Evolutionary conservation across 2,329 filamentous ascomycete genomes (phyloP).

Genomic region (Claviceps africana): DNA sequence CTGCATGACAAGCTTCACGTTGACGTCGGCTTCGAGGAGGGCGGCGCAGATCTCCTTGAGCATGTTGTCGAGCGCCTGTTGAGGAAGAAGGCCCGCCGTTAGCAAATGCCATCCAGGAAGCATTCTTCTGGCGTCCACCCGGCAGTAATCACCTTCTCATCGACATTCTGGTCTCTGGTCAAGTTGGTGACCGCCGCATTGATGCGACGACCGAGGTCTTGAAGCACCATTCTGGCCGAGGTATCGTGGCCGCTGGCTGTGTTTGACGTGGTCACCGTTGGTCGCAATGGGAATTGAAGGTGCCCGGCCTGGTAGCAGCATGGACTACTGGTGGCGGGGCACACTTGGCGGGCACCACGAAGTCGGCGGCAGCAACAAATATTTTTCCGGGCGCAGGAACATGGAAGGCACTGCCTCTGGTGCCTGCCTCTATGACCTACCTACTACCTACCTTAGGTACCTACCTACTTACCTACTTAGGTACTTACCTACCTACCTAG

Average conservation of each 20-base stretch:
- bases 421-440: too few relatives aligned
- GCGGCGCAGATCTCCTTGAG: conserved; percentile 96
- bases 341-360: not conserved
- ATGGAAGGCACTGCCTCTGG: too few relatives aligned
- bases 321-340: too few relatives aligned
- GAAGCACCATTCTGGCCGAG: conserved; percentile 66
- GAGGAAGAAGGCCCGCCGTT: not conserved
- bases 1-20: conserved; percentile 80
- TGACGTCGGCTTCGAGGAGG: conserved; percentile 92
- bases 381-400: not conserved
- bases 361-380: not conserved
- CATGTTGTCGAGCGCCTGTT: conserved; percentile 87
- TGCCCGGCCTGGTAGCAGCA: too few relatives aligned
- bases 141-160: conserved; percentile 64
- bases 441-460: too few relatives aligned
- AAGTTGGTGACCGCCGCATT: conserved; percentile 91
- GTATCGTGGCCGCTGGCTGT: not conserved
- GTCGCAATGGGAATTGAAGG: not conserved
- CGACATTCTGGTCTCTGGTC: conserved; percentile 80
- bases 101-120: not conserved
- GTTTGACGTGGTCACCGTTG: not conserved
- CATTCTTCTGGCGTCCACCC: not conserved
- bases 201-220: conserved; percentile 96
- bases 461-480: too few relatives aligned
- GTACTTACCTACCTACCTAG: too few relatives aligned